These are phyloP conservation scores for Henningerozyma blattae DNA, from an alignment of 805 yeast genomes.

Conservation along the genomic window DNA sequence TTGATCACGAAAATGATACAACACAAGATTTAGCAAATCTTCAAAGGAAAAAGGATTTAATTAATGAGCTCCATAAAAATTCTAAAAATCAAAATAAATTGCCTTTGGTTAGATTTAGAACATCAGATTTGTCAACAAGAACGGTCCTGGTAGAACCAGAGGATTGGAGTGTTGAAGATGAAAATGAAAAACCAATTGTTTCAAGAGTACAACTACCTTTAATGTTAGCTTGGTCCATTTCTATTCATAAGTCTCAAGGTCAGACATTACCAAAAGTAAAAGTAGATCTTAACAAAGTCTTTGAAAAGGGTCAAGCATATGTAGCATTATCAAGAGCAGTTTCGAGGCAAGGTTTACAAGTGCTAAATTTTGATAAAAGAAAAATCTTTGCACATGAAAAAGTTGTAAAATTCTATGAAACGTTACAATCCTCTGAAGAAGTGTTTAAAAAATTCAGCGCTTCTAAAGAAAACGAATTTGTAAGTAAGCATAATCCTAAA, in stretches of 20 bases:
- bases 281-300: conserved; percentile 64
- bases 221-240: conserved; percentile 91
- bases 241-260: conserved; percentile 94
- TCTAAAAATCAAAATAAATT: conserved; percentile 33
- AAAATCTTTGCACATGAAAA: conserved; percentile 59
- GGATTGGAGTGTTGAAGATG: conserved; percentile 70
- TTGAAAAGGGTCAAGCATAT: conserved; percentile 92
- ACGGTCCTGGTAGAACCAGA: conserved; percentile 77
- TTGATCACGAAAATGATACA: conserved; percentile 16
- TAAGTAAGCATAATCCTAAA: background rate
- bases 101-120: conserved; percentile 70
- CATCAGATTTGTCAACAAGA: conserved; percentile 60
- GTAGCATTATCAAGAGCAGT: conserved; percentile 92
- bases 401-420: conserved; percentile 59
- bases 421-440: conserved; percentile 27
- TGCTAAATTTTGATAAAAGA: conserved; percentile 51
- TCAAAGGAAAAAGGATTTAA: conserved; percentile 35
- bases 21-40: conserved; percentile 24
- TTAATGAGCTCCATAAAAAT: conserved; percentile 31
- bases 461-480: background rate
- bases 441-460: conserved; percentile 10
- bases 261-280: conserved; percentile 67
- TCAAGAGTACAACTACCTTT: conserved; percentile 74
- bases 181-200: conserved; percentile 52
- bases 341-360: conserved; percentile 70